A percentile compares a stretch with the other conserved stretches of the same genome.
These are phyloP conservation scores for Durio zibethinus DNA, from an alignment of 345 rosid species.

Conservation along the genomic window DNA sequence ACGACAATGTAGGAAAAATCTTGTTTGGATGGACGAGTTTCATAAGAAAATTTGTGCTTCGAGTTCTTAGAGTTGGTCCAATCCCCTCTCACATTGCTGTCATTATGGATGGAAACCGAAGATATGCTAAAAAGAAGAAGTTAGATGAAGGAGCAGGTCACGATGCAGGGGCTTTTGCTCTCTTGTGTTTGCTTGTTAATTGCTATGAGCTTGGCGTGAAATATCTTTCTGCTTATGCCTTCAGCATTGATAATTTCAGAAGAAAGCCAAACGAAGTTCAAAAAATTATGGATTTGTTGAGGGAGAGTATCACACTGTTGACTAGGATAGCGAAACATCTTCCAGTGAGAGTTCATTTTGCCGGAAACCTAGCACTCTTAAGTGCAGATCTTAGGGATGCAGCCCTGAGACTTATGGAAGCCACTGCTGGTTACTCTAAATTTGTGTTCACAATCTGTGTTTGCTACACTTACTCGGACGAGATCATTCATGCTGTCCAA, in stretches of 20 bases:
- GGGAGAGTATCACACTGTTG: slow-evolving; percentile 37
- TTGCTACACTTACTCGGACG: slow-evolving; percentile 40
- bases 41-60: not conserved
- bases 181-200: not conserved
- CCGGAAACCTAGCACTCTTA: slow-evolving; percentile 44
- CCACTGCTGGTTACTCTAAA: slow-evolving; percentile 33
- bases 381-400: slow-evolving; percentile 31
- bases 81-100: not conserved
- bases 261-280: slow-evolving; percentile 44
- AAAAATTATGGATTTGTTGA: slow-evolving; percentile 43
- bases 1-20: not conserved
- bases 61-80: not conserved
- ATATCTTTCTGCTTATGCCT: slow-evolving; percentile 44
- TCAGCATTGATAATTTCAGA: slow-evolving; percentile 61
- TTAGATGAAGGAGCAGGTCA: not conserved
- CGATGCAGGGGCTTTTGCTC: not conserved
- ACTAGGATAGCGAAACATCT: slow-evolving; percentile 30
- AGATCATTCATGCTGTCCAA: slow-evolving; percentile 46
- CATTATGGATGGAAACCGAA: slow-evolving; percentile 8
- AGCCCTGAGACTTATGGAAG: slow-evolving; percentile 34
- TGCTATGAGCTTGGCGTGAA: slow-evolving; percentile 44
- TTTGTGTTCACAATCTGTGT: slow-evolving; percentile 35
- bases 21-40: not conserved
- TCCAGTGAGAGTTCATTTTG: slow-evolving; percentile 30
- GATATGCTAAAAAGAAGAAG: not conserved